Conservation (phyloP, 257 asterid genomes). For the Nicotiana benthamiana region DNA sequence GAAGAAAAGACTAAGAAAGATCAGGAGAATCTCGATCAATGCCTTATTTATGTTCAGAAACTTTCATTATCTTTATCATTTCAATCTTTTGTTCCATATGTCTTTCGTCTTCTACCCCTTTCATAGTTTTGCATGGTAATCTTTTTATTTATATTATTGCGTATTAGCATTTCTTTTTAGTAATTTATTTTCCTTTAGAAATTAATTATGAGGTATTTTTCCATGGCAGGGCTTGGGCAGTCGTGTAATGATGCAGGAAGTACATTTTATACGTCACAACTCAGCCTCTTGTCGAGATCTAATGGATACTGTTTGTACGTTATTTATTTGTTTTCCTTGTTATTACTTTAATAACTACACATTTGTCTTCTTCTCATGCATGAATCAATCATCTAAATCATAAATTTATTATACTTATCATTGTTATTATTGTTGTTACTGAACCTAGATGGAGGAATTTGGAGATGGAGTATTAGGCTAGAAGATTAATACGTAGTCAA, state of each 20-base stretch:
- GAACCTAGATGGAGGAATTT: no score
- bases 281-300: conserved; percentile 7
- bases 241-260: conserved; percentile 5
- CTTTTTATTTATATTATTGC: not conserved
- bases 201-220: not conserved
- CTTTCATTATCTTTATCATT: not conserved
- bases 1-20: no score
- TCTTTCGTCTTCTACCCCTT: conserved; percentile 15
- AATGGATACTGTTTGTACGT: conserved; percentile 17
- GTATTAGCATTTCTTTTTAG: no score
- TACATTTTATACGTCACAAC: not conserved
- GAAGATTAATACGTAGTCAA: no score
- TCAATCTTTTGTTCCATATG: not conserved
- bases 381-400: not conserved
- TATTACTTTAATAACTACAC: no score
- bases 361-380: not conserved
- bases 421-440: not conserved
- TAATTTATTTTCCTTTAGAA: not conserved
- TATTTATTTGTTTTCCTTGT: not conserved
- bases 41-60: not conserved
- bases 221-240: conserved; percentile 14
- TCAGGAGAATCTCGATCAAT: not conserved
- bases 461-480: no score
- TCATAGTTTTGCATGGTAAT: conserved; percentile 29
- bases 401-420: not conserved